Evolutionary conservation across 148 eudicot genomes (phyloP), one percentile per base, ranked within the genome.

Genomic region (Pouteria glomerata): DNA sequence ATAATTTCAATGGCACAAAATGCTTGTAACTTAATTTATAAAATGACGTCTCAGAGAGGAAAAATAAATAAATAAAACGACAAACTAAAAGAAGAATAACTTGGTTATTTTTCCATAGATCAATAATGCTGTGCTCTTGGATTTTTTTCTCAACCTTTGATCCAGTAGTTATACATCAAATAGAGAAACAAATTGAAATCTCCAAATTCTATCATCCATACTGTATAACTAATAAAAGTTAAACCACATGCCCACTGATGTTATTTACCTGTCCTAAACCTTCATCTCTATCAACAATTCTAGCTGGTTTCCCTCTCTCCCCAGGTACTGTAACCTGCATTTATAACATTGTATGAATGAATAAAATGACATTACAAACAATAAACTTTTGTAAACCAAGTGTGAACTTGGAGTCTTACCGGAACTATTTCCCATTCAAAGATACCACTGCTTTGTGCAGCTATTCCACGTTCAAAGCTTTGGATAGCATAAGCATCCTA

Each of bases 361-460:
- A 30, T 37, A 37, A 16, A 68, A 60, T 42, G 41, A 61, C 33
- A 45, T 63, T 48, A 48, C 6, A 67, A 73, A 31, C 55, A 61
- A 63, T 19, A 16, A 21, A 15, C 48, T 1, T 48, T 44, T 13
- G 45, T 64, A 21, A 27, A 24, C 30, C 47, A 12, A 26, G 47
- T 26, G 15, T 8, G 53, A 59, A 52, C 27, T 57, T 26, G 45
- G 57, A 72, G 30, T 70, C 93, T 84, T 57, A 90, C 99, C 55
- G 99, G 97, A 74, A 83, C 85, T 66, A 95, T 89, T 80, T 95
- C 99, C 98, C 99, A 95, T 58, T 82, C 74, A 80, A 95, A 95
- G 63, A 94, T 90, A 78, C 96, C 97, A 74, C 61, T 80, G 12
- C 84, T 69, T 85, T 89, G 87, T 13, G 99, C 97, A 81, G 91